These are phyloP conservation scores for Planoprotostelium fungivorum DNA, from an alignment of 78 protist species.

Conservation along the genomic window DNA sequence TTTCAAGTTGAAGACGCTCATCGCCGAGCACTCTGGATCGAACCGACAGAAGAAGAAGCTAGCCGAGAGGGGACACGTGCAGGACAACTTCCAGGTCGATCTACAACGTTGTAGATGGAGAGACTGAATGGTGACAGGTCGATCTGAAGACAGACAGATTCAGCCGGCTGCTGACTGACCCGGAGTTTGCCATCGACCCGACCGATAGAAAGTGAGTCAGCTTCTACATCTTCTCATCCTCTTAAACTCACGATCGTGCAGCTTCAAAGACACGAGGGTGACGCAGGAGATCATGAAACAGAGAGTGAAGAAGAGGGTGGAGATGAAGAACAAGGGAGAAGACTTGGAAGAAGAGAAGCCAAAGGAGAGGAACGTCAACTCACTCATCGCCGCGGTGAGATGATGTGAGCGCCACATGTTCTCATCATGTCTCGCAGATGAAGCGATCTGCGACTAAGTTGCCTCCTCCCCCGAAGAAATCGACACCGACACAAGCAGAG, in stretches of 20 bases:
- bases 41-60: constrained; percentile 15
- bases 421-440: neutral
- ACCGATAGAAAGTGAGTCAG: constrained; percentile 38
- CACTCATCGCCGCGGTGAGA: neutral
- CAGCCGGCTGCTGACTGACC: neutral
- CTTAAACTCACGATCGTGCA: too few relatives aligned
- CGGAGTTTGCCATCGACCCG: constrained; percentile 66
- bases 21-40: constrained; percentile 19
- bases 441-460: neutral
- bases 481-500: too few relatives aligned
- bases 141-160: constrained; percentile 48
- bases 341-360: neutral
- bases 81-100: constrained; percentile 1
- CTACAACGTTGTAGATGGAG: neutral
- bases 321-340: neutral
- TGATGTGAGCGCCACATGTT: neutral
- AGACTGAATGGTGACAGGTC: constrained; percentile 22
- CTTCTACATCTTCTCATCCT: too few relatives aligned
- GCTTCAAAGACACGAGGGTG: neutral
- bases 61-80: constrained; percentile 8
- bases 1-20: constrained; percentile 19
- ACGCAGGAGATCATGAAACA: neutral
- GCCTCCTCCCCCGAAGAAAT: too few relatives aligned
- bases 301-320: neutral
- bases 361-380: neutral